Percentiles rank a stretch among this genome's conserved stretches.
Conservation (phyloP, 2,329 filamentous ascomycete genomes). For the Scedosporium dehoogii region DNA sequence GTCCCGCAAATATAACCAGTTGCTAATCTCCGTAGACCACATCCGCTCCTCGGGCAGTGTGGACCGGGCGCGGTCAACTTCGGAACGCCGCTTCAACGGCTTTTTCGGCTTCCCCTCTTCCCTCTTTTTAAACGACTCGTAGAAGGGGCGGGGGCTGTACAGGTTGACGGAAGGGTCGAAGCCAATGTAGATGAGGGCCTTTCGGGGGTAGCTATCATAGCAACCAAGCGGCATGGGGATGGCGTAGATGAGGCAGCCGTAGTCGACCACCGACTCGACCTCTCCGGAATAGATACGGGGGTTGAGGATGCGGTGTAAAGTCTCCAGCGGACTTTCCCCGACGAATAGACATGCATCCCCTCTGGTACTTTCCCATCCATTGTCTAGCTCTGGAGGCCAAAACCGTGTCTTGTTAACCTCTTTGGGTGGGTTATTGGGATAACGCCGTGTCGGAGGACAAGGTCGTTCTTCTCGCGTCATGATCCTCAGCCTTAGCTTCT, state of each 20-base stretch:
- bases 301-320: slow-evolving; percentile 25
- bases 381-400: slow-evolving; percentile 4
- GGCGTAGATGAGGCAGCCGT: slow-evolving; percentile 36
- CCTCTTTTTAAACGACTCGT: slow-evolving; percentile 7
- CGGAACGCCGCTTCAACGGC: too few species aligned
- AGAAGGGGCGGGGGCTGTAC: slow-evolving; percentile 15
- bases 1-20: background rate
- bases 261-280: slow-evolving; percentile 33
- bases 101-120: background rate
- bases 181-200: slow-evolving; percentile 28
- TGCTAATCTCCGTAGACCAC: background rate
- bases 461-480: background rate
- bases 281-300: slow-evolving; percentile 23
- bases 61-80: too few species aligned
- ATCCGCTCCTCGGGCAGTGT: too few species aligned
- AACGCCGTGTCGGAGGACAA: background rate
- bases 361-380: background rate
- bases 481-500: background rate
- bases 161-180: slow-evolving; percentile 31
- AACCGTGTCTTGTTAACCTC: background rate
- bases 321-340: background rate
- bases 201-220: slow-evolving; percentile 9
- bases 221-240: slow-evolving; percentile 15
- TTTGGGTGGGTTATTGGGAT: background rate
- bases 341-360: slow-evolving; percentile 9